These are phyloP conservation scores for Fusarium beomiforme DNA, from an alignment of 2,329 filamentous ascomycete species.

Conservation along the genomic window DNA sequence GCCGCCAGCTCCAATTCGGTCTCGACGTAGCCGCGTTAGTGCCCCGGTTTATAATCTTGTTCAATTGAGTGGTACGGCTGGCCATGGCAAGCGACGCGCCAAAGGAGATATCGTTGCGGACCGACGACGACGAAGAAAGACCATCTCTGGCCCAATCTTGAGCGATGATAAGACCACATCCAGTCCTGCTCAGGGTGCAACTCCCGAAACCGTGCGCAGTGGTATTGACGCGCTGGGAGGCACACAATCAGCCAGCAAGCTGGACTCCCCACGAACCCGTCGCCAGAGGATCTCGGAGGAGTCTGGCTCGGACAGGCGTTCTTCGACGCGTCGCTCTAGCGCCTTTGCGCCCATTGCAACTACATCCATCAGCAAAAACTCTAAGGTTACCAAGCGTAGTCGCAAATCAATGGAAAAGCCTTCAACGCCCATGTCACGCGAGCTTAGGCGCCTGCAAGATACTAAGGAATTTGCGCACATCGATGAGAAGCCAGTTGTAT, in stretches of 20 bases:
- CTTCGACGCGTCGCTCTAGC: slow-evolving; percentile 53
- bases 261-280: slow-evolving; percentile 48
- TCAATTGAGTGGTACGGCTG: slow-evolving; percentile 68
- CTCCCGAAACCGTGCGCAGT: slow-evolving; percentile 43
- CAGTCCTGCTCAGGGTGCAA: slow-evolving; percentile 19
- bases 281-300: slow-evolving; percentile 44
- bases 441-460: slow-evolving; percentile 68
- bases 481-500: slow-evolving; percentile 65
- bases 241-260: slow-evolving; percentile 54
- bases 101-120: slow-evolving; percentile 60
- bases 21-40: slow-evolving; percentile 64
- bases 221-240: slow-evolving; percentile 60
- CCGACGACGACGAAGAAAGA: slow-evolving; percentile 58
- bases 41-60: slow-evolving; percentile 74
- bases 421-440: slow-evolving; percentile 61
- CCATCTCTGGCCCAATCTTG: slow-evolving; percentile 54
- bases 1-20: slow-evolving; percentile 47
- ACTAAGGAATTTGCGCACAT: slow-evolving; percentile 70
- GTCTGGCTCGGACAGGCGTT: slow-evolving; percentile 49
- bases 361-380: slow-evolving; percentile 58
- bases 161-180: slow-evolving; percentile 10
- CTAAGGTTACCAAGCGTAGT: slow-evolving; percentile 69
- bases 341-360: slow-evolving; percentile 54
- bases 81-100: slow-evolving; percentile 66
- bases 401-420: slow-evolving; percentile 63